Evolutionary conservation across 2,329 filamentous ascomycete genomes (phyloP), one percentile per base, ranked within the genome.

Genomic region (Xylariaceae sp.): DNA sequence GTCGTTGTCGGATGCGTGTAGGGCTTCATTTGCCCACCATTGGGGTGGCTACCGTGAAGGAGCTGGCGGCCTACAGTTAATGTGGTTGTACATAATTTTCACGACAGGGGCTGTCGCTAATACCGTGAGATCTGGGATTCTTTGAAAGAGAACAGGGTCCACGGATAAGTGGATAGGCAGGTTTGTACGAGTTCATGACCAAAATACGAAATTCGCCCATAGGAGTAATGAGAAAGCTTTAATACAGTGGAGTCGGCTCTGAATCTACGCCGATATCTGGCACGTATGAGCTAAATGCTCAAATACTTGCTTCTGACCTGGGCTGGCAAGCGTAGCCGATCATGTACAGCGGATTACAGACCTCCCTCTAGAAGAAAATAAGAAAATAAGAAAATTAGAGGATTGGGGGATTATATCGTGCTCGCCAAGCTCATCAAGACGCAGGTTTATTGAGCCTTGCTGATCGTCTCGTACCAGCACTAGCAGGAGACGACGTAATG

Each of bases 401-500:
- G 40, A 47, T 5, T 36, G 5, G 8, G 7, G 5, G 5, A 26
- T 12, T 32, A 8, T 22, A 18, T 15, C 4, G 18, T 15, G 34
- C 42, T 46, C 29, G 22, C 22, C 34, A 19, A 41, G 29, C 13
- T 44, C 21, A 15, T 56, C 47, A 64, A 3, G 62, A 58, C 18
- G 34, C 39, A 30, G 42, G 30, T 48, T 62, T 60, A 34, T 47
- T 63, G 1, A 68, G 58, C 62, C 65, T 54, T 49, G 60, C 36
- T 53, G 70, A 54, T 49, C 67, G 51, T 60, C 64, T 49, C 66
- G 68, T 45, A 47, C 63, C 49, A 16, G 47, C 18, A 7, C 60
- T 58, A 2, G 53, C 30, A 29, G 46, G 19, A 10, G 61, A 34
- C 37, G 60, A 42, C 36, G 56, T 62, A 2, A 29, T 65, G 58